Conservation (phyloP, 129 eudicot species). For the Flaveria robusta region DNA sequence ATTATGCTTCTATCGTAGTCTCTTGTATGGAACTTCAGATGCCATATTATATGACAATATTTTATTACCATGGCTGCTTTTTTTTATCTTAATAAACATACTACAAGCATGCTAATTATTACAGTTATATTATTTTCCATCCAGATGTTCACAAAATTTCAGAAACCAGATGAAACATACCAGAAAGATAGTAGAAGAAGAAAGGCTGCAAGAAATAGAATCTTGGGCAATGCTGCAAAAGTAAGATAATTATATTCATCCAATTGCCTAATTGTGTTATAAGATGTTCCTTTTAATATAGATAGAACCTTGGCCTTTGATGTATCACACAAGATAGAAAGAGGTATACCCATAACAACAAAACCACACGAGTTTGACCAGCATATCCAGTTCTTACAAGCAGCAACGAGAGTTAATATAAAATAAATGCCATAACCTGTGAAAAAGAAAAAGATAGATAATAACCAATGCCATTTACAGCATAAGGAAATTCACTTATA, state of each 20-base stretch:
- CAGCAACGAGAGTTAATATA: slow-evolving; percentile 71
- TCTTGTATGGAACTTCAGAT: not conserved
- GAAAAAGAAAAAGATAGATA: slow-evolving; percentile 7
- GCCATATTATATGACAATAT: not conserved
- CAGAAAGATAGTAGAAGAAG: slow-evolving; percentile 93
- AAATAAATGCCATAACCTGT: slow-evolving; percentile 82
- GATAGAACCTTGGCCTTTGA: not conserved
- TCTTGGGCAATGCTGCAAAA: slow-evolving; percentile 85
- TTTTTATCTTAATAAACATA: slow-evolving; percentile 5
- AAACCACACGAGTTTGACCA: slow-evolving; percentile 97
- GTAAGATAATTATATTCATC: slow-evolving; percentile 26
- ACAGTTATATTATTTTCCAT: slow-evolving; percentile 13
- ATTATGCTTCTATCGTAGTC: slow-evolving; percentile 13
- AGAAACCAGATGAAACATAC: slow-evolving; percentile 49
- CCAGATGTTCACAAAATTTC: slow-evolving; percentile 11
- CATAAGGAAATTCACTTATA: not conserved
- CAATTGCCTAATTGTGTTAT: slow-evolving; percentile 13
- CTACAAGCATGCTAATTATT: slow-evolving; percentile 1
- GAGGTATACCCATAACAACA: slow-evolving; percentile 72
- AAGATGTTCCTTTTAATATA: not conserved
- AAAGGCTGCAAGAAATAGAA: slow-evolving; percentile 87
- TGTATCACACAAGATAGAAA: not conserved
- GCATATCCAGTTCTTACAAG: slow-evolving; percentile 87
- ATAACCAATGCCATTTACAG: slow-evolving; percentile 18
- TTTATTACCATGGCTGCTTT: not conserved